Conservation (phyloP, 495 filamentous ascomycete species). For the Annulohypoxylon bovei region DNA sequence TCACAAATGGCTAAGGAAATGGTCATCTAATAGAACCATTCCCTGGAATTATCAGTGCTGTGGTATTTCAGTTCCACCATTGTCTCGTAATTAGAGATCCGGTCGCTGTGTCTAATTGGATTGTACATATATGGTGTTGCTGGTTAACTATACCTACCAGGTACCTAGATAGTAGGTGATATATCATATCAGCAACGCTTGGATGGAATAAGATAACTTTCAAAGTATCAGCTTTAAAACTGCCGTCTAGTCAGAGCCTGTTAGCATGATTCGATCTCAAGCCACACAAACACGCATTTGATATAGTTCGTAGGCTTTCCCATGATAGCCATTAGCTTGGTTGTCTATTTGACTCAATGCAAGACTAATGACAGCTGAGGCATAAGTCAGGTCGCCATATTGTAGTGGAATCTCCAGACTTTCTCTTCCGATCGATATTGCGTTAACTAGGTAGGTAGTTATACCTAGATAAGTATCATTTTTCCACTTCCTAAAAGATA, state of each 20-base stretch:
- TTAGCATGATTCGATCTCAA: background rate
- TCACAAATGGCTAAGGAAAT: background rate
- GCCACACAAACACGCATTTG: background rate
- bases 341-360: background rate
- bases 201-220: background rate
- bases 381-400: background rate
- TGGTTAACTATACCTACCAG: too few species aligned
- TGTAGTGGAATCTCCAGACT: background rate
- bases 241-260: background rate
- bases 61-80: background rate
- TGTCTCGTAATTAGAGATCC: background rate
- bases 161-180: too few species aligned
- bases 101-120: background rate
- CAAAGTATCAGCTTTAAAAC: background rate
- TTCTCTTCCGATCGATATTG: background rate
- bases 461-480: background rate
- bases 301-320: background rate
- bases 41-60: background rate
- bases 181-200: background rate
- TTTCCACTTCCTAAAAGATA: background rate
- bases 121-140: too few species aligned
- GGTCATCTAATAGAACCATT: background rate
- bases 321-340: background rate
- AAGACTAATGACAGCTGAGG: background rate
- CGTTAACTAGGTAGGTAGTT: too few species aligned